Conservation (phyloP, 768 basidiomycete species). For the Pluteus cervinus region DNA sequence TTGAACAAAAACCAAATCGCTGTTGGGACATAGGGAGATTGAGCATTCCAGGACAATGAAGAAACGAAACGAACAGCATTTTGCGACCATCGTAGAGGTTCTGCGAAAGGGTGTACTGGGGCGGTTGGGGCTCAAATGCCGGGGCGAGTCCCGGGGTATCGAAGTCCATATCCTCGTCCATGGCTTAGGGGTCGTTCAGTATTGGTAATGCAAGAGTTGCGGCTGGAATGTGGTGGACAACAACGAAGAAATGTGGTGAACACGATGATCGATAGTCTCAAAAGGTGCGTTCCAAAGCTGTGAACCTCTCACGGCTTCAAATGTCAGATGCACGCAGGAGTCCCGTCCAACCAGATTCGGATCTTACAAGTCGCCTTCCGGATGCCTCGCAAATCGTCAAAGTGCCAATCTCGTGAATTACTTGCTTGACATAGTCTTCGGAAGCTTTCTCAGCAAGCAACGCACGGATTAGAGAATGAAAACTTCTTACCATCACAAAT, state of each 20-base stretch:
- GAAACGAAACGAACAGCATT: slow-evolving; percentile 56
- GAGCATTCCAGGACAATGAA: neutral
- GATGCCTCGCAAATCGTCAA: slow-evolving; percentile 18
- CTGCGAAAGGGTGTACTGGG: slow-evolving; percentile 1
- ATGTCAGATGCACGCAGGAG: no score
- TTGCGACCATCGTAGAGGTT: slow-evolving; percentile 42
- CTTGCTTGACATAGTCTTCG: no score
- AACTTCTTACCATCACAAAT: no score
- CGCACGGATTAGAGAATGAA: no score
- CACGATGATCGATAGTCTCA: no score
- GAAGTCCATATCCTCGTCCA: slow-evolving; percentile 83
- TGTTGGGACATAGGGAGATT: no score
- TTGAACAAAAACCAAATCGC: slow-evolving; percentile 44
- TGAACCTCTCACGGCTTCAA: no score
- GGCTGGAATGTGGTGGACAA: neutral
- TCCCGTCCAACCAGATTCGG: slow-evolving; percentile 32
- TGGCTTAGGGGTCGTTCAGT: slow-evolving; percentile 19
- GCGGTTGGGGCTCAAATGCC: slow-evolving; percentile 29
- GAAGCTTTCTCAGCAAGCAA: no score
- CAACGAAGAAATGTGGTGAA: slow-evolving; percentile 2
- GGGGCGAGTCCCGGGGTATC: slow-evolving; percentile 35
- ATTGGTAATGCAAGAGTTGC: neutral
- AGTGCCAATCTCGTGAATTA: no score
- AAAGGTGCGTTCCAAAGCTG: no score
- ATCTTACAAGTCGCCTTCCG: slow-evolving; percentile 37